Conservation (phyloP, 148 eudicot genomes). For the Fagopyrum tataricum region DNA sequence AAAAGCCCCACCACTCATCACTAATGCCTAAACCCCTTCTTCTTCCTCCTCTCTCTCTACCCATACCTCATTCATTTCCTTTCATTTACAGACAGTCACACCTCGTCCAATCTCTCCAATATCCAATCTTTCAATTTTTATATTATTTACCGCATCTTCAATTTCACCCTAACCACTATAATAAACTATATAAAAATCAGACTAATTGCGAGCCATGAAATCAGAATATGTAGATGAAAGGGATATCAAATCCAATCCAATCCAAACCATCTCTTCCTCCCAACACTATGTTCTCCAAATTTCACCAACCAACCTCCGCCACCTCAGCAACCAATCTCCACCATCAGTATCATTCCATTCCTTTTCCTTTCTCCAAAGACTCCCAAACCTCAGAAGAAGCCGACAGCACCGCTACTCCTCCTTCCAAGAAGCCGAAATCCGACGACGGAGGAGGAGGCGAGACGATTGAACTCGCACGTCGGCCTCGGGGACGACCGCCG, state of each 20-base stretch:
- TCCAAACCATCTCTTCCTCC: neutral
- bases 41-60: neutral
- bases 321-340: neutral
- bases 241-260: constrained; percentile 11
- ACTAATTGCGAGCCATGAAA: constrained; percentile 26
- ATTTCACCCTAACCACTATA: neutral
- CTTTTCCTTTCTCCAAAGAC: constrained; percentile 5
- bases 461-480: constrained; percentile 44
- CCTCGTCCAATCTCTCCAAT: neutral
- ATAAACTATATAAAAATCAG: neutral
- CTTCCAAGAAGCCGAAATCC: constrained; percentile 16
- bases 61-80: neutral
- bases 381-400: constrained; percentile 29
- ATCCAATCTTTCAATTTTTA: neutral
- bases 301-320: constrained; percentile 19
- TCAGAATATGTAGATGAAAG: constrained; percentile 34
- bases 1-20: neutral
- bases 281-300: constrained; percentile 27
- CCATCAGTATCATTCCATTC: neutral
- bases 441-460: constrained; percentile 39
- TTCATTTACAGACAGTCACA: neutral
- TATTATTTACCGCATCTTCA: neutral
- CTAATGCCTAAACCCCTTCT: neutral
- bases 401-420: constrained; percentile 22
- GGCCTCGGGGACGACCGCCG: constrained; percentile 85